phyloP scores from a whole-genome alignment of 140 eudicot species.

The Cichorium intybus region DNA sequence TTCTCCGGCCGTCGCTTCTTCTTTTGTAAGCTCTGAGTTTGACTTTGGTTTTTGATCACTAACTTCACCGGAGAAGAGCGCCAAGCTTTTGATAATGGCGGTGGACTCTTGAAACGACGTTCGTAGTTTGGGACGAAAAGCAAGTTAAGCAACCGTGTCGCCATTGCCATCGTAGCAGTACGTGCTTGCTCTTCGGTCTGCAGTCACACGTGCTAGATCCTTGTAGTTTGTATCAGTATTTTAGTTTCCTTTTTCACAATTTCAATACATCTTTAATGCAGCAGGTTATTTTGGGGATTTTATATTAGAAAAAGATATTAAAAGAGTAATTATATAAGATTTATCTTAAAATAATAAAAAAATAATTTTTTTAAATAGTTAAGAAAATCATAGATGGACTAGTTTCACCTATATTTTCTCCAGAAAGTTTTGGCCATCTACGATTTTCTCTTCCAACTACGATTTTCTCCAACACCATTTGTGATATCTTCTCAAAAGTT shows the following conservation, averaged over 20 bases:
- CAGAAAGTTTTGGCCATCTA: too few species aligned
- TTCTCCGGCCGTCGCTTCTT: constrained; percentile 57
- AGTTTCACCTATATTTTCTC: too few species aligned
- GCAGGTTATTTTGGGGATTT: too few species aligned
- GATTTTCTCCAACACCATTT: too few species aligned
- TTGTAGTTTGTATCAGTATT: background rate
- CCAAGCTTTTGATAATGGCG: constrained; percentile 4
- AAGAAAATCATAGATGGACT: too few species aligned
- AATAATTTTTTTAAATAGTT: too few species aligned
- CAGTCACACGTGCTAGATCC: constrained; percentile 17
- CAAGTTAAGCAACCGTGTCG: constrained; percentile 4
- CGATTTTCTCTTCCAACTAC: too few species aligned
- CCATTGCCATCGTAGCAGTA: constrained; percentile 21
- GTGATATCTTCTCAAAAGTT: too few species aligned
- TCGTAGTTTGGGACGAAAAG: constrained; percentile 23
- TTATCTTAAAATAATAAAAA: too few species aligned
- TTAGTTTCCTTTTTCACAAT: background rate
- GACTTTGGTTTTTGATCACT: constrained; percentile 13
- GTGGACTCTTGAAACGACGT: background rate
- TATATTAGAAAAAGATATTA: too few species aligned
- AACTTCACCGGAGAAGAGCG: constrained; percentile 14
- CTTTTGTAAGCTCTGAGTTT: constrained; percentile 27
- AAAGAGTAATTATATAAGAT: too few species aligned
- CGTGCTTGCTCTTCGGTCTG: background rate
- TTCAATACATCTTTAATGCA: too few species aligned